Evolutionary conservation across 2,329 filamentous ascomycete genomes (phyloP).

Genomic region (Scleromitrula shiraiana): DNA sequence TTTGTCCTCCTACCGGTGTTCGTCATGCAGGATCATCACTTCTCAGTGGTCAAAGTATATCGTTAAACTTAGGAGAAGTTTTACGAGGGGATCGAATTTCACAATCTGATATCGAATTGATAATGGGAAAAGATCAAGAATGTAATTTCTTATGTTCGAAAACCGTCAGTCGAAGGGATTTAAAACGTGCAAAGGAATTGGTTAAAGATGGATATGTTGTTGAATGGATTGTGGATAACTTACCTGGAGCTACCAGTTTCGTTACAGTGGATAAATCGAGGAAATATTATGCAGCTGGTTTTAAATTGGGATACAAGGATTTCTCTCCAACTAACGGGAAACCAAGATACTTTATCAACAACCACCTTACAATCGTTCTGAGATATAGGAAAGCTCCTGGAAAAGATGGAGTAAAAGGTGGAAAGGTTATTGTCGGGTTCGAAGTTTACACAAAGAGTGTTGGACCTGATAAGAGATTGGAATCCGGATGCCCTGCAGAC

Average conservation of each 20-base stretch:
- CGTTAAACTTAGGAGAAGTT: constrained; percentile 80
- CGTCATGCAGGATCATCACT: constrained; percentile 58
- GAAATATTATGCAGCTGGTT: constrained; percentile 85
- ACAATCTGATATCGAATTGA: constrained; percentile 73
- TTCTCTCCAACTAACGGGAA: constrained; percentile 49
- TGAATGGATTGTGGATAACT: constrained; percentile 90
- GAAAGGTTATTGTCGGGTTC: constrained; percentile 78
- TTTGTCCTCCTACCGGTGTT: constrained; percentile 69
- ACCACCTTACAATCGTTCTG: constrained; percentile 80
- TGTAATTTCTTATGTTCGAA: constrained; percentile 66
- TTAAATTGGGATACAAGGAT: constrained; percentile 78
- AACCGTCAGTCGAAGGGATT: constrained; percentile 53
- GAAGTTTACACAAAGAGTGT: constrained; percentile 87
- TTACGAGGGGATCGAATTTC: constrained; percentile 80
- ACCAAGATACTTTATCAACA: constrained; percentile 69
- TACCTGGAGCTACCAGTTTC: constrained; percentile 82
- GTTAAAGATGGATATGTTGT: constrained; percentile 76
- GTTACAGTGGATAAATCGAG: constrained; percentile 75
- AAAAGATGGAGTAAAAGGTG: constrained; percentile 58
- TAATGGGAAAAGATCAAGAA: constrained; percentile 67
- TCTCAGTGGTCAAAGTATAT: constrained; percentile 67
- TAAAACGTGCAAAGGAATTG: constrained; percentile 62
- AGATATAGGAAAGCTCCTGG: constrained; percentile 67
- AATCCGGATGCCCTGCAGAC: constrained; percentile 59
- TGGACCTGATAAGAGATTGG: constrained; percentile 49